Percentiles rank a stretch among this genome's conserved stretches.
phyloP scores from a whole-genome alignment of 2,329 filamentous ascomycete species.

The Paracamarosporium sp. region DNA sequence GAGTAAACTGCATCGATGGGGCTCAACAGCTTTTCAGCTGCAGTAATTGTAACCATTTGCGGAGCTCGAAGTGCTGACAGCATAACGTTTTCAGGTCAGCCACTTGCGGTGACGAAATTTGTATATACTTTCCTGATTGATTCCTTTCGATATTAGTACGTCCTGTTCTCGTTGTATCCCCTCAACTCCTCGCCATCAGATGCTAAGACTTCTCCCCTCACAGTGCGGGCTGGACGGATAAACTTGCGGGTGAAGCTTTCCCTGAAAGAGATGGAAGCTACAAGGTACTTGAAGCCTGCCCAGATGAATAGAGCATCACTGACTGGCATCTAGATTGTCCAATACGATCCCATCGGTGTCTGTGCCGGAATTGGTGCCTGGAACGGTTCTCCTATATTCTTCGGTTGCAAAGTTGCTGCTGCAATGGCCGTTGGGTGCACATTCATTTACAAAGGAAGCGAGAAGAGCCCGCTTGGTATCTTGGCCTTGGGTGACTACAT shows the following conservation, averaged over 20 bases:
- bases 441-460: slow-evolving; percentile 37
- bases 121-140: not conserved
- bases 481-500: slow-evolving; percentile 35
- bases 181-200: too few species aligned
- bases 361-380: slow-evolving; percentile 38
- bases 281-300: slow-evolving; percentile 12
- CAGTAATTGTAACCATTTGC: too few species aligned
- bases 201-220: too few species aligned
- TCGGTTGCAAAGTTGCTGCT: slow-evolving; percentile 35
- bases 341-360: slow-evolving; percentile 38
- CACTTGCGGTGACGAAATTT: slow-evolving; percentile 5
- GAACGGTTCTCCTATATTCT: slow-evolving; percentile 17
- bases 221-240: slow-evolving; percentile 29
- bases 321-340: slow-evolving; percentile 21
- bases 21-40: too few species aligned
- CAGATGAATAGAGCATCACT: not conserved
- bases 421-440: slow-evolving; percentile 36
- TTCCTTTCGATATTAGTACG: not conserved
- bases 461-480: slow-evolving; percentile 34
- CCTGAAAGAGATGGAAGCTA: slow-evolving; percentile 28
- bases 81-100: too few species aligned
- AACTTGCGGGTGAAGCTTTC: slow-evolving; percentile 23
- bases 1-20: too few species aligned
- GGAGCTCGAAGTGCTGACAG: too few species aligned
- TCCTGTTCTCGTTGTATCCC: too few species aligned